These are phyloP conservation scores for Pseudogymnoascus sp. DNA, from an alignment of 2,329 filamentous ascomycete genomes.

Conservation along the genomic window DNA sequence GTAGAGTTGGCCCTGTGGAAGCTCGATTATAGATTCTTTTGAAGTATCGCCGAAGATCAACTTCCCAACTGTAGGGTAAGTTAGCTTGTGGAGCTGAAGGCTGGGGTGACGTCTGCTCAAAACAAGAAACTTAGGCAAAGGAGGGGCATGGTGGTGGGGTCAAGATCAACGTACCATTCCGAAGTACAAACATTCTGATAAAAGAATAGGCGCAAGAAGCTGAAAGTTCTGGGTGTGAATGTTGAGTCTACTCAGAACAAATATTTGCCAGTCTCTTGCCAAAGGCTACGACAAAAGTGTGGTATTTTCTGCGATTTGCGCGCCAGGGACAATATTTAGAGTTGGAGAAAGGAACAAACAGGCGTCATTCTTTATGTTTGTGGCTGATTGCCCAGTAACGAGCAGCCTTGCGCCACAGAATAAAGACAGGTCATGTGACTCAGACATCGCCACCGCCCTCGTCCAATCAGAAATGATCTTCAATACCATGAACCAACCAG, in stretches of 20 bases:
- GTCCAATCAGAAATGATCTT: not conserved
- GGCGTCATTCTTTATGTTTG: conserved; percentile 10
- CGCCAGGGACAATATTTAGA: conserved; percentile 3
- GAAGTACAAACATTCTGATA: conserved; percentile 45
- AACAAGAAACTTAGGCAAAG: conserved; percentile 14
- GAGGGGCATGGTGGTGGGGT: conserved; percentile 14
- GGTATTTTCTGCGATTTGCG: not conserved
- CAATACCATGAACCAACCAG: not conserved
- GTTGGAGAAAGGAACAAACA: conserved; percentile 7
- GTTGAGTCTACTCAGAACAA: conserved; percentile 4
- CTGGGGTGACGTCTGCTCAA: conserved; percentile 18
- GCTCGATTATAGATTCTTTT: conserved; percentile 86
- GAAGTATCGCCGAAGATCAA: conserved; percentile 75
- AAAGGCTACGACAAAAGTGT: conserved; percentile 1
- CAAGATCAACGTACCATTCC: conserved; percentile 38
- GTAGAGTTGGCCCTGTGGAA: conserved; percentile 93
- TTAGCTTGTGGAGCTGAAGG: conserved; percentile 10
- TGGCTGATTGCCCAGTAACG: conserved; percentile 8
- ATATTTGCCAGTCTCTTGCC: conserved; percentile 6
- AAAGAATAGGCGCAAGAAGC: not conserved
- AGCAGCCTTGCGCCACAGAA: conserved; percentile 2
- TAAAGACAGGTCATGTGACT: conserved; percentile 8
- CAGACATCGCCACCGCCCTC: not conserved
- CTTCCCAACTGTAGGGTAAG: conserved; percentile 61
- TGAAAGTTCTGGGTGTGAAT: not conserved